Evolutionary conservation across 441 rosid genomes (phyloP).

Genomic region (Flueggea neowawraea): DNA sequence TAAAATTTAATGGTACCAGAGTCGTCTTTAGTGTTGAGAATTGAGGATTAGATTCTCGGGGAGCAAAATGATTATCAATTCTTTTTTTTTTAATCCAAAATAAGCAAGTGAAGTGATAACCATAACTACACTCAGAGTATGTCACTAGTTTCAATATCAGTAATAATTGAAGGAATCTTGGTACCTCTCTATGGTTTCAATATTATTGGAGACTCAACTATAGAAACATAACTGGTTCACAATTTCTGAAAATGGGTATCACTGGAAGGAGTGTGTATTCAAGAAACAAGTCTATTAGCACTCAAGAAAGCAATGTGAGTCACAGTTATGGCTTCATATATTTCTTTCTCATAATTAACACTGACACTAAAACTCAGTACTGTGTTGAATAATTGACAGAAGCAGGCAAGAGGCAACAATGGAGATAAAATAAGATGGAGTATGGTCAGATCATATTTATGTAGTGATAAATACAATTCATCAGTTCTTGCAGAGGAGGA

Average conservation of each 20-base stretch:
- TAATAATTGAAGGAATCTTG: constrained; percentile 28
- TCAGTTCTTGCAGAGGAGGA: constrained; percentile 69
- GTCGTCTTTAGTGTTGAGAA: no score
- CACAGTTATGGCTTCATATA: background rate
- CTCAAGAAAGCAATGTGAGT: constrained; percentile 44
- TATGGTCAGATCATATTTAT: constrained; percentile 60
- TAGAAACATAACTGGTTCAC: no score
- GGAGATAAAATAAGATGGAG: constrained; percentile 61
- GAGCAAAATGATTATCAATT: no score
- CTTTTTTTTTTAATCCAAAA: background rate
- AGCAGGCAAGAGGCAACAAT: constrained; percentile 41
- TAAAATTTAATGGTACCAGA: no score
- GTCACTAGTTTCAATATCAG: constrained; percentile 18
- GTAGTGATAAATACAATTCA: constrained; percentile 66
- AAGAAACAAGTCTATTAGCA: constrained; percentile 44
- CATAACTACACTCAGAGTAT: constrained; percentile 11
- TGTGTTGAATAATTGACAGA: background rate
- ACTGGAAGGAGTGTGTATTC: constrained; percentile 68
- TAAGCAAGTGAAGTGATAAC: background rate
- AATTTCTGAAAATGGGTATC: constrained; percentile 51
- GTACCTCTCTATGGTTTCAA: constrained; percentile 11
- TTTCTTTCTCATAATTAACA: background rate
- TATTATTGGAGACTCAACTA: constrained; percentile 10
- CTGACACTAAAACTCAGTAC: background rate
- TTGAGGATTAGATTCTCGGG: no score